Base-by-base conservation (phyloP, 2,329 filamentous ascomycete species). In the Hypoxylon sp. region DNA sequence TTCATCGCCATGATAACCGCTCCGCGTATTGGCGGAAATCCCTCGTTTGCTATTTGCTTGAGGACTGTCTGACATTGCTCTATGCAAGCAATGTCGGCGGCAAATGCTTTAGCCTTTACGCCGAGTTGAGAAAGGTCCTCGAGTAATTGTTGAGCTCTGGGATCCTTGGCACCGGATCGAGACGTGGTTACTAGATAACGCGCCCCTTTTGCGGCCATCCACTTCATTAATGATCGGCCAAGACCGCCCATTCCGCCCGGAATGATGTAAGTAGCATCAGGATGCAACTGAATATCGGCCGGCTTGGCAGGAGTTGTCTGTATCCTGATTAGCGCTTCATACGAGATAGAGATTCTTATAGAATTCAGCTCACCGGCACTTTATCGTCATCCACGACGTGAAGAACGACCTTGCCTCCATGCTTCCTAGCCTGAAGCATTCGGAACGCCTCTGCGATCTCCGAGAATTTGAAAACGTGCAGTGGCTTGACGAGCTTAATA, bases 191-290 rank as follows among this genome's bases (percentile, higher is more conserved):
- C 70, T 11, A 79, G 53, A 62, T 79, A 73, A 34, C 71, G 73
- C 4, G 77, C 78, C 8, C 78, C 78, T 4, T 70, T 73, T 4
- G 70, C 65, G 7, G 73, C 74, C 67, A 79, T 72, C 76, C 76
- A 78, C 8, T 60, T 65, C n/a, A 74, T 63, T 47, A 78, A 69
- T 2, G 67, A 69, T 14, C 72, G 71, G 29, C 76, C 76, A 29
- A 79, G 68, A 48, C 77, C 77, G 27, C 76, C 76, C 7, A 75
- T 70, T 30, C 75, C 78, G 56, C 78, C 78, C 0, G 73, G 72
- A 29, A 79, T 67, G 39, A 79, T 67, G 34, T 78, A 79, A 14
- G 77, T 74, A 23, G 71, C 74, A 46, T 74, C 67, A 16, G 71
- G 65, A 16, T 47, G 68, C 30, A 75, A 65, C 34, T 69, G 71